Percentiles rank a stretch among this genome's conserved stretches.
Evolutionary conservation across 768 basidiomycete species (phyloP).

Genomic region (Tylopilus plumbeoviolaceoides): DNA sequence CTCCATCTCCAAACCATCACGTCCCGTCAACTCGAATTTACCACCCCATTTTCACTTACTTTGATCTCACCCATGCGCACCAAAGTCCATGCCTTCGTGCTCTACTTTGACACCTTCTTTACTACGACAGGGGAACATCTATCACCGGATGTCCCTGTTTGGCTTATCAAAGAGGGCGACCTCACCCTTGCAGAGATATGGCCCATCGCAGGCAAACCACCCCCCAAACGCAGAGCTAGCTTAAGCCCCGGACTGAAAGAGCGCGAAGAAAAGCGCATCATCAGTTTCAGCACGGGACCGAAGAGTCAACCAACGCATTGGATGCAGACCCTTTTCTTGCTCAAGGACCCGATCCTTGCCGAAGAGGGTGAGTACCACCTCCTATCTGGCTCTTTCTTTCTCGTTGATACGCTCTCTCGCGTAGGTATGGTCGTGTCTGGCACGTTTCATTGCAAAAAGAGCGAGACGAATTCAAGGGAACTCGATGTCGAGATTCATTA

Average conservation of each 20-base stretch:
- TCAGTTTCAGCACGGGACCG: constrained; percentile 91
- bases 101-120: constrained; percentile 97
- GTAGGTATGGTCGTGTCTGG: constrained; percentile 74
- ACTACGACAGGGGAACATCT: constrained; percentile 52
- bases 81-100: constrained; percentile 74
- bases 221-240: constrained; percentile 57
- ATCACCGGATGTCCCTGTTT: constrained; percentile 48
- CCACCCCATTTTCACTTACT: constrained; percentile 68
- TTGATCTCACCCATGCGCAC: constrained; percentile 56
- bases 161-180: constrained; percentile 55
- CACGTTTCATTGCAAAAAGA: constrained; percentile 82
- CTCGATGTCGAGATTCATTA: constrained; percentile 90
- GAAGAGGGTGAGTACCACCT: constrained; percentile 56
- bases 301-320: constrained; percentile 87
- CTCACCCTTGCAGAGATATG: constrained; percentile 70
- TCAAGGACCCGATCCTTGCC: constrained; percentile 73
- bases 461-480: constrained; percentile 75
- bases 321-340: constrained; percentile 91
- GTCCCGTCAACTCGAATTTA: constrained; percentile 73
- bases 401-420: background rate
- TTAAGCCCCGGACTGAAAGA: constrained; percentile 41
- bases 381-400: background rate
- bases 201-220: constrained; percentile 68
- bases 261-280: constrained; percentile 37
- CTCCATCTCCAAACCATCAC: constrained; percentile 65